Conservation (phyloP, 2,329 filamentous ascomycete genomes). For the Colletotrichum simmondsii region DNA sequence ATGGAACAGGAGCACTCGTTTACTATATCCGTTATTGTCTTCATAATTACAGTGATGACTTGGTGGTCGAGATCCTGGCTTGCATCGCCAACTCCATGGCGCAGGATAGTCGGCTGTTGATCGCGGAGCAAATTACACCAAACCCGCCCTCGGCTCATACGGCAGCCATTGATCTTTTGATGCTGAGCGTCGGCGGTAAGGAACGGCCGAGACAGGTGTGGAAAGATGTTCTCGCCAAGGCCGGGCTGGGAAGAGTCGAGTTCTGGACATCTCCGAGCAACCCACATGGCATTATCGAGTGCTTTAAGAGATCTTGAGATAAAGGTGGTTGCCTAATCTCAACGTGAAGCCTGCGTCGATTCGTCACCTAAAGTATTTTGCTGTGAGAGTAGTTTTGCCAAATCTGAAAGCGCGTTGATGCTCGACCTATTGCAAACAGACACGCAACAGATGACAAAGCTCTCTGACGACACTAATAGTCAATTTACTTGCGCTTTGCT, state of each 20-base stretch:
- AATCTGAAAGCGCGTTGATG: too few species aligned
- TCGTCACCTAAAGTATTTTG: neutral
- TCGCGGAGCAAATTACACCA: neutral
- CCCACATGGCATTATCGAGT: neutral
- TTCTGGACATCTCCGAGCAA: neutral
- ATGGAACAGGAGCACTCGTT: slow-evolving; percentile 43
- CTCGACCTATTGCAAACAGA: too few species aligned
- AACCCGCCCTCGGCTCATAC: neutral
- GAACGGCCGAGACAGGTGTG: neutral
- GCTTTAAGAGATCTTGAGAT: neutral
- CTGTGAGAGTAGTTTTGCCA: neutral
- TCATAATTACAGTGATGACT: slow-evolving; percentile 49
- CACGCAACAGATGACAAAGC: too few species aligned
- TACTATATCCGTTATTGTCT: slow-evolving; percentile 49
- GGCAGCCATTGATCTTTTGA: neutral
- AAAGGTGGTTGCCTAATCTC: neutral
- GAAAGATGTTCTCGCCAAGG: neutral
- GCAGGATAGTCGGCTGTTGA: neutral
- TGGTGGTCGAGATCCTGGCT: slow-evolving; percentile 42
- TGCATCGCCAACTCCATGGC: neutral
- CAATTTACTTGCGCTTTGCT: too few species aligned
- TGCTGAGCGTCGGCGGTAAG: neutral
- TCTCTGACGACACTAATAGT: too few species aligned
- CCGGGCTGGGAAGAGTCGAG: neutral
- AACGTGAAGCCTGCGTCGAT: neutral